Base-by-base conservation (phyloP, 345 rosid species). In the Nasturtium officinale region DNA sequence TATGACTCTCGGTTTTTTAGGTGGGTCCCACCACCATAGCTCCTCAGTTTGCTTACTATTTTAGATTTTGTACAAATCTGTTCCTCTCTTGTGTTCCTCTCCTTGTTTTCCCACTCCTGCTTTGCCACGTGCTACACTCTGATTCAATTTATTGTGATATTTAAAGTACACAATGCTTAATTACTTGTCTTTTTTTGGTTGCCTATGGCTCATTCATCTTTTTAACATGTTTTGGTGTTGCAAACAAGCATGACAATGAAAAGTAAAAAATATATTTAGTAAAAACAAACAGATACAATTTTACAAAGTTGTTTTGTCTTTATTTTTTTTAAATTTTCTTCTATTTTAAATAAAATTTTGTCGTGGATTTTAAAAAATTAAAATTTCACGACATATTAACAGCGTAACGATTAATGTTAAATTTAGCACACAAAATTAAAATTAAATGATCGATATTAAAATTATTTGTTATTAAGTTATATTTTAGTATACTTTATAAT, bases 51-150 rank as follows among this genome's bases (percentile, higher is more conserved):
- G 71, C 65, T 76, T 69, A 69, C 70, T 61, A 69, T 69, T 61
- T 76, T 76, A 76, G 79, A 76, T 76, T 69, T 69, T 69, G 70
- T 69, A 70, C 80, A 77, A 75, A 75, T 63, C 61, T 76, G 71
- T 69, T 61, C 18, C 45, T 67, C 63, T 67, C 61, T 67, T 61
- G 76, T 77, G 75, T 75, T 76, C 79, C 79, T 64, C 54, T 46
- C 53, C 65, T 68, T 33, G 29, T 55, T 52, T 54, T 55, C 50
- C 79, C 72, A 63, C 54, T 77, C 54, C 47, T 70, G 46, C 4
- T 56, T 33, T 64, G 55, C 76, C 72, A 77, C 80, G 80, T 70
- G 72, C 11, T 20, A 6, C 18, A 0, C 57, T 32, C 69, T 61
- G 42, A 47, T 42, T 54, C 43, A 7, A 6, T 33, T 61, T 32